Evolutionary conservation across 2,329 filamentous ascomycete genomes (phyloP).

Genomic region (Pleurostoma richardsiae): DNA sequence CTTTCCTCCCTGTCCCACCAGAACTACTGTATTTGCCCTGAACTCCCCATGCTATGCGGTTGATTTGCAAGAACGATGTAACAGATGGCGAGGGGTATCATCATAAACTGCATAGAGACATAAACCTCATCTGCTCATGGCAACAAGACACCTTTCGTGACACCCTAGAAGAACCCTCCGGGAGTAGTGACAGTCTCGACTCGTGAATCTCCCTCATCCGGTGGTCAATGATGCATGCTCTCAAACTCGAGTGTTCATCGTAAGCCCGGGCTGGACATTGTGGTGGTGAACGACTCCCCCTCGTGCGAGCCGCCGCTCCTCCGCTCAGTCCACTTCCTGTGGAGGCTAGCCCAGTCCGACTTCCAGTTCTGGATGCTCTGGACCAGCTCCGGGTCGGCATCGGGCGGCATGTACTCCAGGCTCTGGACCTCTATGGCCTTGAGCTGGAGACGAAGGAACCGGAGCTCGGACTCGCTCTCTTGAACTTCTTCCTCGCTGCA

Average conservation of each 20-base stretch:
- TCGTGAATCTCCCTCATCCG: too few species aligned
- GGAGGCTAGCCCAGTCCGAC: constrained; percentile 48
- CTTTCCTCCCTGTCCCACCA: too few species aligned
- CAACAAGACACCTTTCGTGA: too few species aligned
- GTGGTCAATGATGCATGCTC: too few species aligned
- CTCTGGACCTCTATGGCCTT: constrained; percentile 58
- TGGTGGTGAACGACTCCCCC: constrained; percentile 1
- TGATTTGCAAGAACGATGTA: too few species aligned
- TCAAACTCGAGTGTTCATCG: background rate
- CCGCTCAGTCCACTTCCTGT: constrained; percentile 6
- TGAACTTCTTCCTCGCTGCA: constrained; percentile 49
- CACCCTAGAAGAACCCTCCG: too few species aligned
- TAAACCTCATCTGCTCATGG: too few species aligned
- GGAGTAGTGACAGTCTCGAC: too few species aligned
- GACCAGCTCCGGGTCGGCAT: constrained; percentile 50
- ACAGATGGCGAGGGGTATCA: too few species aligned
- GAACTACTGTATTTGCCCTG: constrained; percentile 8
- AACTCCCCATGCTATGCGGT: background rate
- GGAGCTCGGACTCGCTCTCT: constrained; percentile 54
- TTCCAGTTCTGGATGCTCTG: constrained; percentile 59
- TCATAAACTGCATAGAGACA: too few species aligned
- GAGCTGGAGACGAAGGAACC: constrained; percentile 56
- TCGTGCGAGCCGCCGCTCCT: constrained; percentile 3
- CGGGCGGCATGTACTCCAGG: constrained; percentile 37
- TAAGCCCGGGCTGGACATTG: constrained; percentile 1